phyloP scores from a whole-genome alignment of 768 basidiomycete genomes.

The Leccinum truebloodii region DNA sequence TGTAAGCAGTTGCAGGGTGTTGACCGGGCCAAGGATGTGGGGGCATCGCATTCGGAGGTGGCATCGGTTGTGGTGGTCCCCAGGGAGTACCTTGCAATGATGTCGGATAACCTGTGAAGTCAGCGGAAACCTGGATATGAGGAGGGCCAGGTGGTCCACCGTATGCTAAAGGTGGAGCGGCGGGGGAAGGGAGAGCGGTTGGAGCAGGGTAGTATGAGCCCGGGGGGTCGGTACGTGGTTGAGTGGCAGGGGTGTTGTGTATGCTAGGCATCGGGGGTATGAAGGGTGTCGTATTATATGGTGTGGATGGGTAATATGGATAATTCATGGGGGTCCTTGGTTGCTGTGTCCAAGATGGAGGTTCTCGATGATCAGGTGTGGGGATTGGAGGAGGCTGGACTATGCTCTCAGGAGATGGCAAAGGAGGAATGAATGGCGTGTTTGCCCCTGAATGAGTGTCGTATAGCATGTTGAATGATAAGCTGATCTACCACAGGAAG shows the following conservation, averaged over 20 bases:
- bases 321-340: conserved; percentile 38
- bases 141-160: conserved; percentile 8
- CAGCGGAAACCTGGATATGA: conserved; percentile 24
- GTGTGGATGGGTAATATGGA: conserved; percentile 41
- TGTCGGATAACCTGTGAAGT: conserved; percentile 36
- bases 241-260: conserved; percentile 25
- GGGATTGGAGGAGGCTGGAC: conserved; percentile 40
- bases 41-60: conserved; percentile 24
- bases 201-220: conserved; percentile 36
- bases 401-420: conserved; percentile 35
- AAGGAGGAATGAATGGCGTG: conserved; percentile 44
- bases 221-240: conserved; percentile 28
- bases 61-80: conserved; percentile 23
- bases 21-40: conserved; percentile 23
- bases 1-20: conserved; percentile 26
- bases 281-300: conserved; percentile 40
- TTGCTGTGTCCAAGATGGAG: conserved; percentile 37
- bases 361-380: conserved; percentile 26
- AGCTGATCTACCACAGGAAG: conserved; percentile 20
- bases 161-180: conserved; percentile 9
- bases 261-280: conserved; percentile 37
- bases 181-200: conserved; percentile 29
- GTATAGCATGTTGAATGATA: conserved; percentile 32
- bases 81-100: conserved; percentile 28
- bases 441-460: conserved; percentile 31